phyloP scores from a whole-genome alignment of 2,329 filamentous ascomycete species.

The Diaporthe caulivora region DNA sequence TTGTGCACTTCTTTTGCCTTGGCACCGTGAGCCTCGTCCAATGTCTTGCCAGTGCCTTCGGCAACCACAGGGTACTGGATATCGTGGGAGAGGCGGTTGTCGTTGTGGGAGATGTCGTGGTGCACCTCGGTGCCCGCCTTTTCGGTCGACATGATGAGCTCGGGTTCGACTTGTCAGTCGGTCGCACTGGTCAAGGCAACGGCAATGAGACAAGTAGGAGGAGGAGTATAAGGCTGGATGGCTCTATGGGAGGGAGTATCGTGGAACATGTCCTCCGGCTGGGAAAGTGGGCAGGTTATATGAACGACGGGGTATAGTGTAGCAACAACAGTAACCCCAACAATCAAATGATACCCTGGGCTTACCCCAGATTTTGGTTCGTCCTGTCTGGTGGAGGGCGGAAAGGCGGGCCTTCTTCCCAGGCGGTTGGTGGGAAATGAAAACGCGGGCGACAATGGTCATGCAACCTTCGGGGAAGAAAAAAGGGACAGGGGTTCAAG shows the following conservation, averaged over 20 bases:
- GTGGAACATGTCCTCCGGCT: background rate
- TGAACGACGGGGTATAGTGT: background rate
- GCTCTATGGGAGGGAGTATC: conserved; percentile 5
- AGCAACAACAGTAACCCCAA: conserved; percentile 9
- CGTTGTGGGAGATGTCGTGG: conserved; percentile 33
- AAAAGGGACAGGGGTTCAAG: conserved; percentile 8
- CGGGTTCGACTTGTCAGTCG: background rate
- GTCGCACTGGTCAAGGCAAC: conserved; percentile 12
- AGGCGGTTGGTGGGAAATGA: conserved; percentile 36
- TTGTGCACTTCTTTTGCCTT: conserved; percentile 57
- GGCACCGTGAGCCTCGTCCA: conserved; percentile 47
- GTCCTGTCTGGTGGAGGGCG: conserved; percentile 6
- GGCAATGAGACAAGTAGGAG: background rate
- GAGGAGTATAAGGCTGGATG: background rate
- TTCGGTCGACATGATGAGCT: conserved; percentile 37
- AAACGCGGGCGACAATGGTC: conserved; percentile 17
- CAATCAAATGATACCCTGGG: conserved; percentile 27
- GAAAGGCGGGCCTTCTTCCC: conserved; percentile 38
- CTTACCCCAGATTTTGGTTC: conserved; percentile 38
- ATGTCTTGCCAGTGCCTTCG: conserved; percentile 46
- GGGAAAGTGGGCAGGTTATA: conserved; percentile 33
- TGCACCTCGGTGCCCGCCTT: conserved; percentile 36
- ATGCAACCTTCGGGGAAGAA: conserved; percentile 27
- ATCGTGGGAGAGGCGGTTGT: conserved; percentile 19
- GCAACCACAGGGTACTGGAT: conserved; percentile 42